These are phyloP conservation scores for Plantago rigida DNA, from an alignment of 305 asterid species.

Conservation along the genomic window DNA sequence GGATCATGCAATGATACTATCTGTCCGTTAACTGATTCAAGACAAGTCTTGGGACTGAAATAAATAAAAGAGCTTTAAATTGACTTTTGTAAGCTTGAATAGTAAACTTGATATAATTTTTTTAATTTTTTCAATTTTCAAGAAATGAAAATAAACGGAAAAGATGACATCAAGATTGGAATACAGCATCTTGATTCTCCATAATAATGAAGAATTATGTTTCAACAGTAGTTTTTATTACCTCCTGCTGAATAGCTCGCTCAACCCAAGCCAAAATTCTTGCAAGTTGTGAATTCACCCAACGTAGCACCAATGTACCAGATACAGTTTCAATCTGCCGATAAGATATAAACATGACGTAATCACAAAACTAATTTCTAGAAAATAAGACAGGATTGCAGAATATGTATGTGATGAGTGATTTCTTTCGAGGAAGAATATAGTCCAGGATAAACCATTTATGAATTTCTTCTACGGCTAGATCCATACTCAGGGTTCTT, in stretches of 20 bases:
- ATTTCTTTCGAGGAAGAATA: neutral
- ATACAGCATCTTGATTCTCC: neutral
- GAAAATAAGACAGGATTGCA: conserved; percentile 1
- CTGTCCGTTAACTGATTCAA: no score
- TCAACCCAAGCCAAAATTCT: conserved; percentile 87
- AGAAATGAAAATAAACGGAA: neutral
- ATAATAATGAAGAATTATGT: conserved; percentile 20
- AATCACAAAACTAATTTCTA: conserved; percentile 8
- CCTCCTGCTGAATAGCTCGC: conserved; percentile 95
- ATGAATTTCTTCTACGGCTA: no score
- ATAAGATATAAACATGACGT: conserved; percentile 21
- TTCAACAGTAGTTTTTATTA: conserved; percentile 28
- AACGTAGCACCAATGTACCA: conserved; percentile 93
- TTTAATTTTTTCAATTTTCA: conserved; percentile 4
- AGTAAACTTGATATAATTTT: conserved; percentile 4
- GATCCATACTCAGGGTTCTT: no score
- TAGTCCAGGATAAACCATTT: no score
- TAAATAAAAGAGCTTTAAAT: no score
- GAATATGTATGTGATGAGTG: conserved; percentile 8
- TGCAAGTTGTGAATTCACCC: conserved; percentile 94
- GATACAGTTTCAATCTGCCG: conserved; percentile 74
- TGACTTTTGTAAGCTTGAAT: neutral
- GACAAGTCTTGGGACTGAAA: no score
- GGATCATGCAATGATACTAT: no score
- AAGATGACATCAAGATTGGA: conserved; percentile 17